Evolutionary conservation across 345 rosid genomes (phyloP).

Genomic region (Cardamine resedifolia): DNA sequence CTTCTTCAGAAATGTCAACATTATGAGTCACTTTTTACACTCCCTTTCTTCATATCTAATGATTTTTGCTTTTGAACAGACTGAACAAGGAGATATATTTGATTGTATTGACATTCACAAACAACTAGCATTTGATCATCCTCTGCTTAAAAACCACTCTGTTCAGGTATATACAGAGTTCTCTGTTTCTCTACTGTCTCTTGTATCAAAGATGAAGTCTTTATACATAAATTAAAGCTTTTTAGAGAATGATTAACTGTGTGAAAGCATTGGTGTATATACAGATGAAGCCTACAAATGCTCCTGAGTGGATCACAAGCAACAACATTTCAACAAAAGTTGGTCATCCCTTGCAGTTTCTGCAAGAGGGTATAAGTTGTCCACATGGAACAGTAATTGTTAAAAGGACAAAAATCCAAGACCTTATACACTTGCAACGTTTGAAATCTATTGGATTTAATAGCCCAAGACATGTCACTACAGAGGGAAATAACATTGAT

Average conservation of each 20-base stretch:
- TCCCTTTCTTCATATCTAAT: no score
- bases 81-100: conserved; percentile 34
- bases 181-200: neutral
- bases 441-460: conserved; percentile 21
- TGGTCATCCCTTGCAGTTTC: conserved; percentile 5
- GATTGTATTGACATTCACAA: conserved; percentile 44
- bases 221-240: neutral
- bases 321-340: conserved; percentile 4
- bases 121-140: conserved; percentile 43
- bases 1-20: neutral
- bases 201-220: neutral
- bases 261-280: neutral
- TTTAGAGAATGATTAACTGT: neutral
- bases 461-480: neutral
- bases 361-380: conserved; percentile 16
- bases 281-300: conserved; percentile 20
- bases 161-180: conserved; percentile 27
- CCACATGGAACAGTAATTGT: conserved; percentile 31
- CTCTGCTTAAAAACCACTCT: conserved; percentile 24
- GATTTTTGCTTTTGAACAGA: conserved; percentile 14
- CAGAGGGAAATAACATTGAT: neutral
- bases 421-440: conserved; percentile 5
- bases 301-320: conserved; percentile 21
- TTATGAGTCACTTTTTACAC: no score
- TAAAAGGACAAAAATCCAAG: conserved; percentile 29